Evolutionary conservation across 257 asterid genomes (phyloP).

Genomic region (Plectranthus barbatus): DNA sequence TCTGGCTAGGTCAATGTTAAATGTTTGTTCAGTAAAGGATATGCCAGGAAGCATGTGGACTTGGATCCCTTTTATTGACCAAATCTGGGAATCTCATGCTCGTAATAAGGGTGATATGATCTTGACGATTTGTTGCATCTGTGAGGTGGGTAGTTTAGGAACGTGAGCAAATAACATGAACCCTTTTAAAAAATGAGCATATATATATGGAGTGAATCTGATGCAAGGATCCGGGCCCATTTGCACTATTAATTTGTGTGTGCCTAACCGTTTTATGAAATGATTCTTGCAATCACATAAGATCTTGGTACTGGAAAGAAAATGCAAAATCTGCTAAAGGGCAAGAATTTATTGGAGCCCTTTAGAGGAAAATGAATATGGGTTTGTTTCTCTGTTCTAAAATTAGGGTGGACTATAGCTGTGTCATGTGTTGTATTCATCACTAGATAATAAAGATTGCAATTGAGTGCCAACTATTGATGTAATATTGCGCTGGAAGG

Average conservation of each 20-base stretch:
- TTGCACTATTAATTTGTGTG: background rate
- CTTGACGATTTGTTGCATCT: background rate
- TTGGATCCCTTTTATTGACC: background rate
- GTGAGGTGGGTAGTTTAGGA: background rate
- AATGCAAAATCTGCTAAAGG: background rate
- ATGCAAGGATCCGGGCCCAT: background rate
- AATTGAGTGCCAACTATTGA: background rate
- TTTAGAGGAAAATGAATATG: too few relatives aligned
- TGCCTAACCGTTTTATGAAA: background rate
- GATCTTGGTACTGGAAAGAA: background rate
- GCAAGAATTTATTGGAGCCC: slow-evolving; percentile 1
- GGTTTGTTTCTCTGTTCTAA: too few relatives aligned
- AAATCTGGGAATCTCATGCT: background rate
- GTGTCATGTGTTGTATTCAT: background rate
- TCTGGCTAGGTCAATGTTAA: background rate
- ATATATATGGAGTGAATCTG: background rate
- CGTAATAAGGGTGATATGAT: background rate
- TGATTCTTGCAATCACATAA: background rate
- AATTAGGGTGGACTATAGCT: background rate
- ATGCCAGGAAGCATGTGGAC: background rate
- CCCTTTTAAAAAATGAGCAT: background rate
- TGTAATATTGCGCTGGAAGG: background rate
- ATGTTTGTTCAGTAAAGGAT: slow-evolving; percentile 1
- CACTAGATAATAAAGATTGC: background rate
- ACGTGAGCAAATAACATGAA: background rate